Conservation (phyloP, 345 rosid species). For the Brassica incana region DNA sequence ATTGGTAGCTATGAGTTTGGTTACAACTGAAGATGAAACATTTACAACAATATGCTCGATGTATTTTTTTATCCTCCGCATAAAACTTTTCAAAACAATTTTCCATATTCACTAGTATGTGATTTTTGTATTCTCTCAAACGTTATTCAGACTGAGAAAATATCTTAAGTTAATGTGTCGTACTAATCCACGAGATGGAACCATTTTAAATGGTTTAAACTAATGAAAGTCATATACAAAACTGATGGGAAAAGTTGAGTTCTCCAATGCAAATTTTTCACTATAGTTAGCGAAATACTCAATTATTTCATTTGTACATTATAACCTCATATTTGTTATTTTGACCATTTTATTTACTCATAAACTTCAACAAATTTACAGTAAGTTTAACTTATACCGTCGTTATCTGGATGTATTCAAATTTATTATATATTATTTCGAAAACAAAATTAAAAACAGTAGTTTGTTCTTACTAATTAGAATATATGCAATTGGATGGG, state of each 20-base stretch:
- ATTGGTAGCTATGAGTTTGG: background rate
- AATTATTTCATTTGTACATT: background rate
- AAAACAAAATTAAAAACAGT: background rate
- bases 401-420: background rate
- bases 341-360: background rate
- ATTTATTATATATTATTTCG: background rate
- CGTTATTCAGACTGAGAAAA: background rate
- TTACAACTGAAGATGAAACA: background rate
- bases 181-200: background rate
- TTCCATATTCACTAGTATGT: background rate
- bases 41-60: background rate
- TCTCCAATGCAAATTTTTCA: background rate
- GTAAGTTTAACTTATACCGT: too few species aligned
- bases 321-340: background rate
- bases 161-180: background rate
- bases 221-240: background rate
- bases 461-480: background rate
- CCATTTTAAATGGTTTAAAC: background rate
- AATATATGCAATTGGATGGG: background rate
- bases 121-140: background rate
- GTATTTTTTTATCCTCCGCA: background rate
- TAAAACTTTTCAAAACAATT: background rate
- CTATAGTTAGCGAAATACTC: background rate
- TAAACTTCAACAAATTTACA: background rate
- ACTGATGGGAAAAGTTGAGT: background rate